Evolutionary conservation across 2,329 filamentous ascomycete species (phyloP).

Genomic region (Escovopsis weberi): DNA sequence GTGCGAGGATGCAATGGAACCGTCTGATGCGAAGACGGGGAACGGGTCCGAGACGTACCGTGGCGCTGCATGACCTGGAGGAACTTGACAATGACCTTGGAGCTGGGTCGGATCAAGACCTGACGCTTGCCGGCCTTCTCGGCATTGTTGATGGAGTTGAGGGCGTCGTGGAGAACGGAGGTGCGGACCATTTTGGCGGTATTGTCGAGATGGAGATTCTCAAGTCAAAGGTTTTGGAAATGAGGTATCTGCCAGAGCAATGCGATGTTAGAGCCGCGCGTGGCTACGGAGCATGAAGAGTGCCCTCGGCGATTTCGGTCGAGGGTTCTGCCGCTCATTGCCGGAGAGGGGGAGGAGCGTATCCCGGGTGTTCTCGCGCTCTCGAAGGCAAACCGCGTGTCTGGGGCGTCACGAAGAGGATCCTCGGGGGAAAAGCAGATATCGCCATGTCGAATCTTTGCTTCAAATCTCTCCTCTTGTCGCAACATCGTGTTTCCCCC

Average conservation of each 20-base stretch:
- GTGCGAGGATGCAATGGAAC: neutral
- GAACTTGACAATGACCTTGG: conserved; percentile 99
- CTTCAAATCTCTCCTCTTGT: neutral
- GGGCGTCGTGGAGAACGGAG: conserved; percentile 97
- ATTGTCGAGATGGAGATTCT: conserved; percentile 53
- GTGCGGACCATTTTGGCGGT: conserved; percentile 96
- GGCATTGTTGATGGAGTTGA: conserved; percentile 99
- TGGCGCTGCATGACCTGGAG: conserved; percentile 98
- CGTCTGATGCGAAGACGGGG: neutral
- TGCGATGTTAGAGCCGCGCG: conserved; percentile 45
- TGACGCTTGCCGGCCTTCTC: conserved; percentile 99
- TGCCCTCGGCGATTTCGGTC: conserved; percentile 40
- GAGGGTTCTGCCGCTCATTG: conserved; percentile 60
- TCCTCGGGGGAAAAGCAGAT: neutral
- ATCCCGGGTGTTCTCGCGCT: conserved; percentile 25
- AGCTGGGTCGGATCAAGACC: conserved; percentile 92
- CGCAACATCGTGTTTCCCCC: neutral
- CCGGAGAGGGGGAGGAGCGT: conserved; percentile 45
- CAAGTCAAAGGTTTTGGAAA: conserved; percentile 46
- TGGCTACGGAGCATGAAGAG: conserved; percentile 52
- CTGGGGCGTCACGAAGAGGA: conserved; percentile 4
- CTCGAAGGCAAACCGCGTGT: conserved; percentile 2
- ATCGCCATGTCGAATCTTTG: conserved; percentile 11
- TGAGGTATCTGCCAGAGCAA: conserved; percentile 46
- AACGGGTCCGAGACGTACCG: conserved; percentile 52